These are phyloP conservation scores for Schizophyllum amplum DNA, from an alignment of 1,284 basidiomycete genomes.

Conservation along the genomic window DNA sequence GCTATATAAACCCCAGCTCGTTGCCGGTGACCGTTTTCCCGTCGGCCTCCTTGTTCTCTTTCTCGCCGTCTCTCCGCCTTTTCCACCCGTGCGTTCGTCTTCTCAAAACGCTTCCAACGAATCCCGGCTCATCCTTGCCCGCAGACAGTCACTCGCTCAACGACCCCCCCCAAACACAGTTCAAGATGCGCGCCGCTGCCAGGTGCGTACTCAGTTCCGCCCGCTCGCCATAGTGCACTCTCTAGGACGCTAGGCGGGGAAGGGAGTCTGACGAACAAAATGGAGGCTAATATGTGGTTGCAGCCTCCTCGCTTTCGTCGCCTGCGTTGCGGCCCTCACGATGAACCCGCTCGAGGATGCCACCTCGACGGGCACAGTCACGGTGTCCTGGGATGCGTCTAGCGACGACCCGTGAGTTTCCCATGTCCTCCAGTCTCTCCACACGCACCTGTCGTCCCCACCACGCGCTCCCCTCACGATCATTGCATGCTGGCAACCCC, in stretches of 20 bases:
- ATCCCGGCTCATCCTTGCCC: not conserved
- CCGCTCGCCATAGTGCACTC: too few relatives aligned
- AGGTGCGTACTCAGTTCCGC: not conserved
- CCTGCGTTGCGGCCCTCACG: conserved; percentile 37
- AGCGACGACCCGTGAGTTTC: conserved; percentile 31
- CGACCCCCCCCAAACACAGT: not conserved
- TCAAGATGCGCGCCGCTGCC: not conserved
- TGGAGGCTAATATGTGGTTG: not conserved
- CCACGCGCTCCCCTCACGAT: too few relatives aligned
- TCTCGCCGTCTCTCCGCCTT: not conserved
- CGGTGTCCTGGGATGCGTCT: conserved; percentile 38
- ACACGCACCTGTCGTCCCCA: not conserved
- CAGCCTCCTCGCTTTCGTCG: conserved; percentile 6
- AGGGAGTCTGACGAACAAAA: too few relatives aligned
- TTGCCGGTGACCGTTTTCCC: not conserved
- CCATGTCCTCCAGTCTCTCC: not conserved
- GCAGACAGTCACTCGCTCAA: not conserved
- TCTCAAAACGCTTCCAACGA: not conserved
- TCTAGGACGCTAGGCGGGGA: too few relatives aligned
- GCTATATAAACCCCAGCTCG: not conserved
- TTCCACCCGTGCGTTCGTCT: not conserved
- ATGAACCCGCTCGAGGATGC: conserved; percentile 29
- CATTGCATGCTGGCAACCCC: too few relatives aligned
- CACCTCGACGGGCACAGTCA: conserved; percentile 26
- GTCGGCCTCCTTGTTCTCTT: not conserved